A percentile compares a stretch with the other conserved stretches of the same genome.
Conservation (phyloP, 331 rosid genomes). For the Prunus yedoensis region DNA sequence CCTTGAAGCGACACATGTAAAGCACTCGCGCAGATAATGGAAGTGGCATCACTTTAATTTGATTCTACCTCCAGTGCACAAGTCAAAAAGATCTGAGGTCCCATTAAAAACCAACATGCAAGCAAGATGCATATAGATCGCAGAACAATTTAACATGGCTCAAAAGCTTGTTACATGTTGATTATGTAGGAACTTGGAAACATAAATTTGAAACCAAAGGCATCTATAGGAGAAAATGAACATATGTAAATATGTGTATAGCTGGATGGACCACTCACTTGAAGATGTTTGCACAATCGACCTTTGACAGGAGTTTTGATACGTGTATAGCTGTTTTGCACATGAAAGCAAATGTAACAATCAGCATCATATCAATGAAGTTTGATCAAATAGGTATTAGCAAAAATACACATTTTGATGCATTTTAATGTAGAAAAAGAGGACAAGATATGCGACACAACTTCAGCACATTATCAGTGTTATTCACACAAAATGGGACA, state of each 20-base stretch:
- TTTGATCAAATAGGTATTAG: neutral
- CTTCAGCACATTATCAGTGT: neutral
- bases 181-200: neutral
- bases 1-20: neutral
- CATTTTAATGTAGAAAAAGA: neutral
- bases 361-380: conserved; percentile 16
- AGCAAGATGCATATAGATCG: neutral
- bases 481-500: neutral
- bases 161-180: neutral
- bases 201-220: neutral
- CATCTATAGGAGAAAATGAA: neutral
- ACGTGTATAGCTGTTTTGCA: conserved; percentile 60
- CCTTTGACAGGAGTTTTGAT: conserved; percentile 93
- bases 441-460: neutral
- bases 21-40: neutral
- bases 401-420: neutral
- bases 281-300: conserved; percentile 79
- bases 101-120: neutral
- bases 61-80: neutral
- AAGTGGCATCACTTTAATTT: neutral
- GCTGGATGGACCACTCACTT: conserved; percentile 47
- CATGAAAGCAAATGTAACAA: conserved; percentile 25
- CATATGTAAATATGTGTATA: conserved; percentile 18
- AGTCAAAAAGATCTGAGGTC: neutral
- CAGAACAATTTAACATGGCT: neutral